Percentiles rank a stretch among this genome's conserved stretches.
Evolutionary conservation across 2,329 filamentous ascomycete genomes (phyloP).

Genomic region (Trichoderma koningii): DNA sequence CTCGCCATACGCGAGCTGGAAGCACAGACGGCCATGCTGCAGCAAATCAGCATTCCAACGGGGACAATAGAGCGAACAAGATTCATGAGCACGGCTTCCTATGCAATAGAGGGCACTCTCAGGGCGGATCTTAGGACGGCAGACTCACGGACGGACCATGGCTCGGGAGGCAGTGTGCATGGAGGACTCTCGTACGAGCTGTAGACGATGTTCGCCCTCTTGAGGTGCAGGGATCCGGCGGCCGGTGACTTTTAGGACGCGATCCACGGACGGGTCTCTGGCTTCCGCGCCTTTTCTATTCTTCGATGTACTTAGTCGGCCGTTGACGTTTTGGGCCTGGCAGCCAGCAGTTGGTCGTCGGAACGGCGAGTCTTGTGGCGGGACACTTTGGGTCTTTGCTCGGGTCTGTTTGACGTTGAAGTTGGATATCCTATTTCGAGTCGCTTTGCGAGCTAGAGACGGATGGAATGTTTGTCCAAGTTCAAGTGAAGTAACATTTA

Average conservation of each 20-base stretch:
- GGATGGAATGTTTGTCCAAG: neutral
- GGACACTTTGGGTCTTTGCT: too few species aligned
- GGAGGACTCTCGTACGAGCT: neutral
- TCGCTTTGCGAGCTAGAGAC: too few species aligned
- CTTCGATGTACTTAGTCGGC: neutral
- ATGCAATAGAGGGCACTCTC: too few species aligned
- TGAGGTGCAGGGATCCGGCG: neutral
- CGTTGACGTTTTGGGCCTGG: too few species aligned
- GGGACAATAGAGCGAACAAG: neutral
- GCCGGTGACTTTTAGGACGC: slow-evolving; percentile 3
- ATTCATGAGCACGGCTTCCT: neutral
- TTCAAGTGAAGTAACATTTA: neutral
- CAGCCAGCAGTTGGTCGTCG: too few species aligned
- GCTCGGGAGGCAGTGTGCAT: neutral
- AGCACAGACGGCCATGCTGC: slow-evolving; percentile 7
- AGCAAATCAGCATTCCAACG: neutral
- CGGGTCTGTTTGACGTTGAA: too few species aligned
- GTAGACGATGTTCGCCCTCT: neutral
- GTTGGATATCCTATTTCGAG: too few species aligned
- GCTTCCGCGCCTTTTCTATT: neutral
- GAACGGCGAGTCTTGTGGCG: too few species aligned
- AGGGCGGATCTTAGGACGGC: neutral
- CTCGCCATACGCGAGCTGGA: neutral
- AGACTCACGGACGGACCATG: neutral
- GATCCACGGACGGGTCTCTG: neutral